Conservation (phyloP, 768 basidiomycete genomes). For the Naematelia aurantialba region DNA sequence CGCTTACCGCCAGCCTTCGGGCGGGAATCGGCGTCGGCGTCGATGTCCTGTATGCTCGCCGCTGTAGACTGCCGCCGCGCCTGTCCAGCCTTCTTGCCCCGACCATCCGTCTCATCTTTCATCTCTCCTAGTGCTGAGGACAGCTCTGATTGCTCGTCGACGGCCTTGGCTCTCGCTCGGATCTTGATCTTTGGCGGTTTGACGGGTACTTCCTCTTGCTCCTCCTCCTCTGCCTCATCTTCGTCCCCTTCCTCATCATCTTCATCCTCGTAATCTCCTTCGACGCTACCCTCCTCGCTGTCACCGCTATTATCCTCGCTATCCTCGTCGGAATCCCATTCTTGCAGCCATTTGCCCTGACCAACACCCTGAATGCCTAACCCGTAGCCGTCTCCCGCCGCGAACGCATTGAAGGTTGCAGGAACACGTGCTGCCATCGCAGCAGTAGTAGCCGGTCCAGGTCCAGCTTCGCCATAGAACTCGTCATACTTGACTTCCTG, state of each 20-base stretch:
- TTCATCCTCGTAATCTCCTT: slow-evolving; percentile 20
- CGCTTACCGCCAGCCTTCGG: neutral
- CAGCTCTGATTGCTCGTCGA: slow-evolving; percentile 8
- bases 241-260: slow-evolving; percentile 22
- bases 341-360: slow-evolving; percentile 10
- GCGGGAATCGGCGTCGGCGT: neutral
- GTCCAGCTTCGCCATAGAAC: slow-evolving; percentile 40
- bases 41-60: neutral
- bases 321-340: slow-evolving; percentile 21
- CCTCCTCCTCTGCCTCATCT: slow-evolving; percentile 15
- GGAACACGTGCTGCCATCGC: slow-evolving; percentile 30
- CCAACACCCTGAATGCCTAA: slow-evolving; percentile 26
- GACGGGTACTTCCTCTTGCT: slow-evolving; percentile 9
- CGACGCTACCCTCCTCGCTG: neutral
- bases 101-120: slow-evolving; percentile 13
- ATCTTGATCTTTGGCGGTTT: slow-evolving; percentile 1
- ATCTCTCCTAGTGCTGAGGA: slow-evolving; percentile 20
- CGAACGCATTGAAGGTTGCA: slow-evolving; percentile 39
- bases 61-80: neutral
- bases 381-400: slow-evolving; percentile 34
- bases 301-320: neutral
- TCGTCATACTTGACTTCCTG: slow-evolving; percentile 34
- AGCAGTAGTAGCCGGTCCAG: slow-evolving; percentile 28
- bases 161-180: neutral
- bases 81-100: slow-evolving; percentile 5